Evolutionary conservation across 768 basidiomycete species (phyloP), one percentile per base, ranked within the genome.

Genomic region (Dacryopinax primogenitus): DNA sequence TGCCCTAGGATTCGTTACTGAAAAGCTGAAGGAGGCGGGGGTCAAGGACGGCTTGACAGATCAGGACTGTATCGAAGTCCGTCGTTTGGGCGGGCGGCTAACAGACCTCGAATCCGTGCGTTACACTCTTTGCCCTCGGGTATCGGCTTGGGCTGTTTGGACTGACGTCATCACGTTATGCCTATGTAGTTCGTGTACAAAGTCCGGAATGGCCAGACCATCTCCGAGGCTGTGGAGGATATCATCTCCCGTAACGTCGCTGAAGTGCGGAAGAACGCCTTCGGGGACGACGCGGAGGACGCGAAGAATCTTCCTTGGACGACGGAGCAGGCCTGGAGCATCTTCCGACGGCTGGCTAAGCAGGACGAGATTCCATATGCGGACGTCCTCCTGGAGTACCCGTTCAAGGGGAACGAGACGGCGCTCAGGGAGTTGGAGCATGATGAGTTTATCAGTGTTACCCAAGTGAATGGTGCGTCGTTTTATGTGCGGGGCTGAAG

Each of bases 201-300:
- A 76, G 84, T 93, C 36, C 81, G 85, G 23, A 85, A 80, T 62
- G 89, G 91, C 1, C 82, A 84, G 75, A 76, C 72, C 16, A 81
- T 94, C 1, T 79, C 84, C 63, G 88, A 88, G 37, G 91, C 92
- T 0, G 88, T 96, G 3, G 90, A 94, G 71, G 94, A 97, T 71
- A 91, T 98, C 70, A 83, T 96, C 66, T 75, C 76, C 23, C 82
- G 90, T 16, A 86, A 86, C 34, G 84, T 92, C 11, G 81, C 84
- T 34, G 93, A 96, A 73, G 77, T 98, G 62, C 79, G 89, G 58
- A 97, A 97, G 80, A 87, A 83, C 58, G 90, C 90, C 0, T 99
- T 97, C 72, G 95, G 93, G 0, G 93, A 96, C 68, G 94, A 96
- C 71, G 75, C 79, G 1, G 92, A 95, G 64, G 94, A 96, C 70